Conservation (phyloP, 495 filamentous ascomycete genomes). For the Neurospora cerealis region DNA sequence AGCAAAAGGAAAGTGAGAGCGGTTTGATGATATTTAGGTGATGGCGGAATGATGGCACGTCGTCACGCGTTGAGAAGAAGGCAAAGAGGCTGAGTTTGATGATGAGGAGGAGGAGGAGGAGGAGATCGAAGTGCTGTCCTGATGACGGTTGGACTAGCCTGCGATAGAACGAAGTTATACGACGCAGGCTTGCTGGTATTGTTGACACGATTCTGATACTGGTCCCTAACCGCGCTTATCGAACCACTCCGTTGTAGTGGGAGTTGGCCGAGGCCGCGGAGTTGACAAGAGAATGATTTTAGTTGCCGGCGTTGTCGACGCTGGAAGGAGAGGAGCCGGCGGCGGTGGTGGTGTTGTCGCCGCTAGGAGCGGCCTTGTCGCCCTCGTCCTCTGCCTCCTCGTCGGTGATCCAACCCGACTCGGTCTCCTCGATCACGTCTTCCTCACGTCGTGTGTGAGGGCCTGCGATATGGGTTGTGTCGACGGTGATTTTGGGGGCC, state of each 20-base stretch:
- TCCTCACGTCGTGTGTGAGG: neutral
- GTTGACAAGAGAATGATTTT: conserved; percentile 7
- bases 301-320: neutral
- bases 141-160: conserved; percentile 18
- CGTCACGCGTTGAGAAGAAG: neutral
- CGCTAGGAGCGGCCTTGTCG: neutral
- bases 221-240: conserved; percentile 1
- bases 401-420: neutral
- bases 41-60: neutral
- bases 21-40: neutral
- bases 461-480: neutral
- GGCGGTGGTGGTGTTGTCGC: neutral
- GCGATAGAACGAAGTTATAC: conserved; percentile 42
- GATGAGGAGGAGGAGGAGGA: neutral
- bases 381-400: neutral
- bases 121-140: neutral
- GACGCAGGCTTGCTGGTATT: conserved; percentile 18
- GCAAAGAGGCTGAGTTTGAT: neutral
- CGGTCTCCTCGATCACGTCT: neutral
- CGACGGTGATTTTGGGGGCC: neutral
- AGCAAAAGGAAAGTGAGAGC: neutral
- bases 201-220: neutral
- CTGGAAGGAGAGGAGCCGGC: neutral
- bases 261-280: conserved; percentile 33
- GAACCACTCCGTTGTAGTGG: conserved; percentile 39